Evolutionary conservation across 2,329 filamentous ascomycete species (phyloP).

Genomic region (Boeremia lycopersici): DNA sequence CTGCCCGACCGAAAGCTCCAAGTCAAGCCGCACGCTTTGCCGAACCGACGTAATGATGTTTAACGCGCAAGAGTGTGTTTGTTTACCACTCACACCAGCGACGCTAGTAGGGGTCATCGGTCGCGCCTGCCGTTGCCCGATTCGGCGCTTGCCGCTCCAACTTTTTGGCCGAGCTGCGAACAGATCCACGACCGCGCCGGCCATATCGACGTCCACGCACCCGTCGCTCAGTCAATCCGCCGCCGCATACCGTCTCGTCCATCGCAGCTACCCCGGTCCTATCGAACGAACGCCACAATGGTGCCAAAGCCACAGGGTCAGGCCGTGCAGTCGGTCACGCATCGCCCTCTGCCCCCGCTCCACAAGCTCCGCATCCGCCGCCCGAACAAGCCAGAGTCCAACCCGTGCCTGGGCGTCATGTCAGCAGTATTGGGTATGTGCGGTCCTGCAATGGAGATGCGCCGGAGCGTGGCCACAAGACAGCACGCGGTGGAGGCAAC

Average conservation of each 20-base stretch:
- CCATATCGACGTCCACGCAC: neutral
- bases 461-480: neutral
- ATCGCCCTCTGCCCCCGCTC: slow-evolving; percentile 62
- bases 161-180: slow-evolving; percentile 16
- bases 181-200: slow-evolving; percentile 2
- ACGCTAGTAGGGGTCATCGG: slow-evolving; percentile 12
- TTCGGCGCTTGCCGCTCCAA: slow-evolving; percentile 15
- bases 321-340: slow-evolving; percentile 45
- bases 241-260: slow-evolving; percentile 2
- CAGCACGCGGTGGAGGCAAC: neutral
- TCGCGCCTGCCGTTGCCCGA: slow-evolving; percentile 9
- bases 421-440: slow-evolving; percentile 66
- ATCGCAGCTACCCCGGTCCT: neutral
- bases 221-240: neutral
- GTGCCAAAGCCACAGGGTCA: slow-evolving; percentile 45
- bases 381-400: slow-evolving; percentile 66
- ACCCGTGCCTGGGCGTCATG: slow-evolving; percentile 71
- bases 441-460: neutral
- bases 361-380: slow-evolving; percentile 68
- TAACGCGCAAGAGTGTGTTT: slow-evolving; percentile 11
- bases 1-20: neutral
- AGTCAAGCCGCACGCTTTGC: neutral
- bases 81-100: slow-evolving; percentile 1
- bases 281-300: slow-evolving; percentile 31
- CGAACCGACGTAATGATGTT: slow-evolving; percentile 8